Base-by-base conservation (phyloP, 2,329 filamentous ascomycete species). In the Setomelanomma holmii region DNA sequence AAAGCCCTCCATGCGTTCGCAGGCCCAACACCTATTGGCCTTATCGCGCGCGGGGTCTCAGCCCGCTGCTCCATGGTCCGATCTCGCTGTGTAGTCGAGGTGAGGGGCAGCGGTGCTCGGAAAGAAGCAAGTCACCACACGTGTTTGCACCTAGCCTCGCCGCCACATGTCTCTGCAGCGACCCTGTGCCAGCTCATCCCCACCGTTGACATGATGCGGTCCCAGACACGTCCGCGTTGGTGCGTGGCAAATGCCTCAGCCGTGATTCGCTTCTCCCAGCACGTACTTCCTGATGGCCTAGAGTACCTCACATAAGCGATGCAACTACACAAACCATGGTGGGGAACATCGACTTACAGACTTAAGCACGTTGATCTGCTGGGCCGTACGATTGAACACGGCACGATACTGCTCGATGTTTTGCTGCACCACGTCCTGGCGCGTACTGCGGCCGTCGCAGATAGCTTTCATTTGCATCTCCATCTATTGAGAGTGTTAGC, bases 381-480 rank as follows among this genome's bases (percentile, higher is more conserved):
- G 86, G 64, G 87, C 85, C 1, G 91, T 93, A 68, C 93, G 89
- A 63, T 89, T 80, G 76, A 93, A 99, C 12, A 97, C 91, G 46
- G 87, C 86, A 44, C 88, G 86, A 74, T 98, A 99, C 78, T 95
- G 91, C 55, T 88, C 84, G 49, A 99, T 80, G 71, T 89, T 96
- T 73, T 96, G 88, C 48, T 87, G 82, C 36, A 99, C 83, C 40
- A 99, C 90, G 17, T 85, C 84, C 47, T 84, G 82, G 67, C 86
- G 88, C 27, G 88, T 90, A 59, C 86, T 89, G 45, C 85, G 86
- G 21, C 95, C 95, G 53, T 93, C 92, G 76, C 95, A 98, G 51
- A 99, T 97, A 51, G 90, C 91, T 72, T 93, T 95, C 93, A 99
- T 97, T 73, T 92, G 91, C 56, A 91, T 78, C 76, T 99, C 95